Evolutionary conservation across 1,139 yeast genomes (phyloP).

Genomic region (Komagataea norvegica): DNA sequence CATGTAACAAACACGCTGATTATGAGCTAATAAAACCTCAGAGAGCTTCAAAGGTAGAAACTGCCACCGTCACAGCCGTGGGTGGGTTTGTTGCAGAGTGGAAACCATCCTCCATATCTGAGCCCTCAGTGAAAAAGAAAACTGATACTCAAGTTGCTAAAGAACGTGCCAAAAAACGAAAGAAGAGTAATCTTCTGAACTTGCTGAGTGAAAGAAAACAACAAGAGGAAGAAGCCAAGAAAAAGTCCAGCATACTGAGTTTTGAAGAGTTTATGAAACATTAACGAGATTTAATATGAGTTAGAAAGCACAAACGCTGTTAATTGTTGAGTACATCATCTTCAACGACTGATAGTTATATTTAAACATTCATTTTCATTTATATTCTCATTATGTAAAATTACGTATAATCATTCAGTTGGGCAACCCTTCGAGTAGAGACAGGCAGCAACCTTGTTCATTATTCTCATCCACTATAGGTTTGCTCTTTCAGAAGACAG

Average conservation of each 20-base stretch:
- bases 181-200: slow-evolving; percentile 30
- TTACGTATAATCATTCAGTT: too few relatives aligned
- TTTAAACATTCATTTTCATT: too few relatives aligned
- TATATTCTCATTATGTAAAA: slow-evolving; percentile 7
- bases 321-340: too few relatives aligned
- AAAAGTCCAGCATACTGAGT: slow-evolving; percentile 35
- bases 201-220: slow-evolving; percentile 43
- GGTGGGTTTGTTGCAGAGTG: slow-evolving; percentile 23
- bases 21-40: slow-evolving; percentile 13
- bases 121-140: slow-evolving; percentile 34
- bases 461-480: too few relatives aligned
- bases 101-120: slow-evolving; percentile 26
- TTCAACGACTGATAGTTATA: too few relatives aligned
- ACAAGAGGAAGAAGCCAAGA: slow-evolving; percentile 32
- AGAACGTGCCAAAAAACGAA: slow-evolving; percentile 35
- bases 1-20: slow-evolving; percentile 27
- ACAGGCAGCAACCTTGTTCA: too few relatives aligned
- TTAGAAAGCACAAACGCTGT: too few relatives aligned
- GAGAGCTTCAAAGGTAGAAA: slow-evolving; percentile 6
- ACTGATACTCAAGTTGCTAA: slow-evolving; percentile 29
- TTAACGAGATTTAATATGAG: too few relatives aligned
- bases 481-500: too few relatives aligned
- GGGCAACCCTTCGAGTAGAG: too few relatives aligned
- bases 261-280: slow-evolving; percentile 46
- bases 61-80: slow-evolving; percentile 1